Conservation (phyloP, 345 rosid genomes). For the sweet orange (Citrus sinensis) region DNA sequence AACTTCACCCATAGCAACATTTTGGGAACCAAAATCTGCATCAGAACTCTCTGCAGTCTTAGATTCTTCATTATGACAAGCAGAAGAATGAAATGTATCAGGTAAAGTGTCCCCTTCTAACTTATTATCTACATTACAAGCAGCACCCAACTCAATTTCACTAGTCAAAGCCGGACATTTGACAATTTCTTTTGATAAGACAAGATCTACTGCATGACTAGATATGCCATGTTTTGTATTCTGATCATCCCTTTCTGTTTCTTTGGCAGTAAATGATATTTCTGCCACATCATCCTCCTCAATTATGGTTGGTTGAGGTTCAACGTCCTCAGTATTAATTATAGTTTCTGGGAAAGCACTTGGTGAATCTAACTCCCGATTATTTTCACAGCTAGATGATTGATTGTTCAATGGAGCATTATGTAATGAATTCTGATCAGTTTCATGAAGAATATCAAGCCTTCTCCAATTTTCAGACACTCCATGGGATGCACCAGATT, state of each 20-base stretch:
- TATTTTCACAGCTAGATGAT: conserved; percentile 2
- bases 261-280: neutral
- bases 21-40: conserved; percentile 16
- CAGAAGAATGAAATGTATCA: conserved; percentile 6
- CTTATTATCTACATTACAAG: conserved; percentile 1
- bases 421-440: conserved; percentile 17
- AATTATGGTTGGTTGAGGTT: conserved; percentile 1
- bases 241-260: conserved; percentile 16
- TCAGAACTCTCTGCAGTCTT: conserved; percentile 14
- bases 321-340: conserved; percentile 21
- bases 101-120: conserved; percentile 4
- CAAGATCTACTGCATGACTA: conserved; percentile 18
- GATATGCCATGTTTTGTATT: conserved; percentile 21
- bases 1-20: conserved; percentile 17
- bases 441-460: conserved; percentile 11
- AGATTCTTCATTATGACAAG: conserved; percentile 18
- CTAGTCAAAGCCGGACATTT: neutral
- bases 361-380: conserved; percentile 9
- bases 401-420: conserved; percentile 13
- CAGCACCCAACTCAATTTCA: neutral
- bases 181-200: conserved; percentile 21
- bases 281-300: conserved; percentile 20
- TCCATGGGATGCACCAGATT: conserved; percentile 17
- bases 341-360: conserved; percentile 11
- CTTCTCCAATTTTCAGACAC: conserved; percentile 17